Conservation (phyloP, 345 rosid species). For the Heritiera littoralis region DNA sequence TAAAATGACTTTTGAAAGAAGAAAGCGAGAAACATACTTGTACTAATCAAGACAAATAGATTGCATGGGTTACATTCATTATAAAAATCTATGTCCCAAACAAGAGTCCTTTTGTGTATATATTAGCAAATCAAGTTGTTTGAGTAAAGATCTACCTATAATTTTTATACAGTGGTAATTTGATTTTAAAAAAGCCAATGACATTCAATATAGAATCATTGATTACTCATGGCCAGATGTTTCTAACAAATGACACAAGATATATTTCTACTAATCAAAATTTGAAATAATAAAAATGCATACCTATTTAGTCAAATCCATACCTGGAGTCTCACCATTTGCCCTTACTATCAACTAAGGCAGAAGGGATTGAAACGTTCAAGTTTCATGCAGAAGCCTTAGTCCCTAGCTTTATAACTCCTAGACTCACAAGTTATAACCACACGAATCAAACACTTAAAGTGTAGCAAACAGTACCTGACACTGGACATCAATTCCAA, state of each 20-base stretch:
- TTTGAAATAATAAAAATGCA: not conserved
- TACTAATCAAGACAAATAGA: not conserved
- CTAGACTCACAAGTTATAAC: not conserved
- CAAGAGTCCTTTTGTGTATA: not conserved
- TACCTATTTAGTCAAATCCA: not conserved
- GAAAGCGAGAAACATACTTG: not conserved
- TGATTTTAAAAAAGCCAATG: not conserved
- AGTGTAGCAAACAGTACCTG: constrained; percentile 48
- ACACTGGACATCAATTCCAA: constrained; percentile 75
- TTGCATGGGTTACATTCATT: not conserved
- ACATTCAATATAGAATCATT: not conserved
- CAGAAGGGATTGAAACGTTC: not conserved
- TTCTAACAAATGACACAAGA: not conserved
- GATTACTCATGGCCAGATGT: not conserved
- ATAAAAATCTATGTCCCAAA: not conserved
- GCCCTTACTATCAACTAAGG: not conserved
- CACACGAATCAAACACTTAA: not conserved
- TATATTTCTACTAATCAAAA: not conserved
- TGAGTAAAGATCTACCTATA: not conserved
- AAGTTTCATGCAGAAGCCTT: not conserved
- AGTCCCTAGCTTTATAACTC: not conserved
- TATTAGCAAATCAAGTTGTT: not conserved
- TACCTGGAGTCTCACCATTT: not conserved
- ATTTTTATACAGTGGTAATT: not conserved
- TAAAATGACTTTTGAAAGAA: not conserved